Base-by-base conservation (phyloP, 192 early-diverging fungal genomes). In the Coemansia sp. region DNA sequence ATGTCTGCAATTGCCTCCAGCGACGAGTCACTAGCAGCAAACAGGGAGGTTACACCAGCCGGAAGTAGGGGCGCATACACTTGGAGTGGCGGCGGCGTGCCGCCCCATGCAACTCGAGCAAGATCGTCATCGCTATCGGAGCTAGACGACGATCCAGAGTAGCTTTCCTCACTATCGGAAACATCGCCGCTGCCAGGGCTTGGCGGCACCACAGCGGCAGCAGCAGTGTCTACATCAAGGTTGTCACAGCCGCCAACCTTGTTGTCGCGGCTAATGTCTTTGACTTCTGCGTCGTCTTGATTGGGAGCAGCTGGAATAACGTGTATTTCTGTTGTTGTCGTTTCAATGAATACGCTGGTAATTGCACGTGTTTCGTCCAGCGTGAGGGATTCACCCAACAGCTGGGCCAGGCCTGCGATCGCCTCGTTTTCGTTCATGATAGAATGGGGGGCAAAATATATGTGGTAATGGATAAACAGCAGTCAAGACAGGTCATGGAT, bases 1-100 rank as follows among this genome's bases (percentile, higher is more conserved):
- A 72, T 70, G 5, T 65, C 24, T 5, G 67, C 76, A 5, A 83
- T 78, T 6, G 72, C 57, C n/a, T 83, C 76, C 9, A 83, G 49
- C 18, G 76, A 34, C n/a, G 75, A 77, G 5, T 40, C 38, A 16
- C 63, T 42, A 16, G 40, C 40, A 16, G 60, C 33, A 43, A 82
- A 77, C 27, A 77, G 11, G 9, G 80, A 76, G 0, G 42, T 51
- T 5, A 38, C 27, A 38, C 72, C 72, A 15, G 33, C 38, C 5
- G 52, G 67, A 2, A 82, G 52, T 16, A 55, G 4, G 13, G 79
- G 79, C 34, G 0, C 38, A 54, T 82, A 63, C 0, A 77, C 69
- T 1, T 52, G 33, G 43, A 73, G 63, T 34, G 74, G 65, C 15
- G 52, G 34, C 44, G 38, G 46, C 9, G 60, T 41, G 29, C 65